Evolutionary conservation across 306 rosid genomes (phyloP), one percentile per base, ranked within the genome.

Genomic region (Cyclanthera cordifolia): DNA sequence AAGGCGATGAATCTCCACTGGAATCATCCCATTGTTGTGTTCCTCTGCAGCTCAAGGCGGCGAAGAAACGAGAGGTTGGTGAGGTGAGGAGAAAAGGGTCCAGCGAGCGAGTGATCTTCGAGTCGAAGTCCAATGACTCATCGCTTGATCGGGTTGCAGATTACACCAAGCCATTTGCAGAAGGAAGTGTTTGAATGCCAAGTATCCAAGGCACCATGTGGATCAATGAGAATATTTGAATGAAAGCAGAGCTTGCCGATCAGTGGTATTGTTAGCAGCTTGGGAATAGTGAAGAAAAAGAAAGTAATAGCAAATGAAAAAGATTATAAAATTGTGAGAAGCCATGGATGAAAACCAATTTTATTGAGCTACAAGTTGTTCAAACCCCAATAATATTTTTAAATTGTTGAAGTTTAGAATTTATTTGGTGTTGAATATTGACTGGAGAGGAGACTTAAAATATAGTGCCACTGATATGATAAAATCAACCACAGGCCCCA

Each of bases 111-210:
- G 32, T 2, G 19, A 27, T 43, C 2, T 3, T 3, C 12, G 16
- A 65, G 70, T 39, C 2, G 27, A 12, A 65, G 70, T 4, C 37
- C 53, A 21, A 21, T 41, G 34, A 65, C 53, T 21, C 70, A 34
- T 2, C 14, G 30, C 70, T 21, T 64, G 19, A 20, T 46, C 2
- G 53, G 70, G 46, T 64, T 41, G 70, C 70, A 64, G 70, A 64
- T 34, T 2, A 64, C 52, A 0, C 70, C 70, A 64, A 17, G 53
- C 70, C 70, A 64, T 25, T 12, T 41, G 70, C 70, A 66, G 39
- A 41, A 64, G 16, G 69, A 64, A 39, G 30, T 64, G 50, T 64
- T 64, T 64, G 69, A 32, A 64, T 39, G 43, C 69, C 69, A 64
- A 12, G 69, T 39, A 41, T 17, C 28, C 52, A 64, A 39, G n/a